Base-by-base conservation (phyloP, 495 filamentous ascomycete genomes). In the Lineolata rhizophorae region DNA sequence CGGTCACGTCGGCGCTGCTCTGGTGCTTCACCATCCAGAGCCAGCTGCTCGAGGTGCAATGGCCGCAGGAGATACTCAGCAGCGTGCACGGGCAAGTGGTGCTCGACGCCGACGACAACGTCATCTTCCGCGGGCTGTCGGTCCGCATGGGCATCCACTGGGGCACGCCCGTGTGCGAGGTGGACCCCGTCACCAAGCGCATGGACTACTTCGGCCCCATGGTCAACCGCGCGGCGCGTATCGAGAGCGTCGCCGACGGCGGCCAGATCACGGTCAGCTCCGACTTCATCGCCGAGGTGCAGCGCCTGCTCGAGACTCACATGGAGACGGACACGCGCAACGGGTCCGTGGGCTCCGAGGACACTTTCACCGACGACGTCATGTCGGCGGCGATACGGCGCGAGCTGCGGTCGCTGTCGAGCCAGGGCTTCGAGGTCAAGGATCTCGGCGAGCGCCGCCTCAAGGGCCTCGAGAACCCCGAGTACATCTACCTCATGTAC, bases 151-250 rank as follows among this genome's bases (percentile, higher is more conserved):
- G 87, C 38, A 74, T 84, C 27, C 87, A 99, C 48, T 95, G 75
- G 72, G 87, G 87, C 32, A 67, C 74, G 27, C 87, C 90, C 18
- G 82, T 99, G 33, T 90, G 80, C 42, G 87, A 95, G 47, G 72
- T 74, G 20, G 87, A 99, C 50, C 85, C 87, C 0, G 79, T 99
- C 4, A 99, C 87, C 6, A 72, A 81, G 29, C 82, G 87, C 25
- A 99, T 99, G 87, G 87, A 99, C 47, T 99, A 99, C 53, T 95
- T 94, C 51, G 87, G 87, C 5, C 87, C 90, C 1, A 95, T 99
- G 81, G 87, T 99, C 39, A 99, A 99, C 52, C 79, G 85, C 37
- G 81, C 87, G 0, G 75, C 84, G 30, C 74, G 87, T 51, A 87
- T 99, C 31, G 85, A 79, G 4, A 70, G 77, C 22, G 81, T 81